Base-by-base conservation (phyloP, 208 protist species). In the Wallacemonas collosoma region DNA sequence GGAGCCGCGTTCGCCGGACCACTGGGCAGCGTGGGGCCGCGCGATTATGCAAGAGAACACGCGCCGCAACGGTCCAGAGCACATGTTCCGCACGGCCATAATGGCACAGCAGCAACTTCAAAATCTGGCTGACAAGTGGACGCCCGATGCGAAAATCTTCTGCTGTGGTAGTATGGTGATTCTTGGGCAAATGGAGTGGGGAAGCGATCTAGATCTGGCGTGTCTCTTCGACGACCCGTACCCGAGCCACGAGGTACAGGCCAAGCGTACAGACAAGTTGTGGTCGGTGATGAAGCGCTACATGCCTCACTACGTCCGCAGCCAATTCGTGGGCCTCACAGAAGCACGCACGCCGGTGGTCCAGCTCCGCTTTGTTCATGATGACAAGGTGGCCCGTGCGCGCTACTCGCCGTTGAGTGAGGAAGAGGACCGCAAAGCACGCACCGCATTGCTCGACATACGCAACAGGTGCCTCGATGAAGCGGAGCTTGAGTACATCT, bases 171-270 rank as follows among this genome's bases (percentile, higher is more conserved):
- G 87, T 3, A 81, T 94, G 78, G 92, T 96, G 64, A 93, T 90
- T 41, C 89, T 91, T 51, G 92, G 92, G 2, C 88, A 94, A 80
- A 94, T 96, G 89, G 92, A 96, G 75, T 95, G 90, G 90, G 89
- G 90, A n/a, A 94, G 88, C 57, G 92, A 96, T 65, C 71, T 96
- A 1, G 92, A 96, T 75, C 82, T 96, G n/a, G 89, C 89, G 36
- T 94, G 89, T 72, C 82, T 96, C 68, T 94, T 96, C 75, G 89
- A 96, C 68, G 92, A 96, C 67, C 89, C 90, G 15, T 94, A 94
- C 77, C 89, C 89, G 2, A 80, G 80, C 5, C 89, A 94, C 68
- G 77, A 83, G 11, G 79, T 94, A 17, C 92, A 96, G 61, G 81
- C 88, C 12, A 94, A 95, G 72, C 89, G 89, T 7, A 89, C 83